Evolutionary conservation across 2,329 filamentous ascomycete genomes (phyloP), one percentile per base, ranked within the genome.

Genomic region (Corinectria fuckeliana): DNA sequence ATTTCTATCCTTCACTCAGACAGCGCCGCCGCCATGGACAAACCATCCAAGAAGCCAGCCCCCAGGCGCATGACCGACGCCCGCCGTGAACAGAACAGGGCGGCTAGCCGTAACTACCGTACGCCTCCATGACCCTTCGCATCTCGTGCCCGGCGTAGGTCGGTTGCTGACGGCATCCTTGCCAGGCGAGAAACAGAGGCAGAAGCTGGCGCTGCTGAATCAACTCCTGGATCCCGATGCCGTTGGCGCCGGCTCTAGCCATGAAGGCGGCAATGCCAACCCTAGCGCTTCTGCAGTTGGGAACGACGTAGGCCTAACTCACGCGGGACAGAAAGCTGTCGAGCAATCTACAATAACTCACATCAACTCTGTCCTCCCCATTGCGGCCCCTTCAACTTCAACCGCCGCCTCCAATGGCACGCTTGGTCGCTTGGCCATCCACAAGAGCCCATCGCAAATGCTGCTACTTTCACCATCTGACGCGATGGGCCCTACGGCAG

Each of bases 131-230:
- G 25, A 28, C 51, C 49, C 23, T 48, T 41, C 39, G 32, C 28
- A 52, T 50, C 58, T 65, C 71, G 56, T 18, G 34, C 13, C 44
- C n/a, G 10, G 69, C 57, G 41, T 47, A 48, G 13, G 20, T 30
- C 49, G 11, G 18, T 25, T 63, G 48, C 61, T 71, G 53, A 69
- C 62, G 41, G 55, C 49, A 60, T 45, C 50, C n/a, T 30, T 25
- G 9, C 16, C 36, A 80, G 78, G 78, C 36, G 76, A 79, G 62
- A 79, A 79, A 62, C 72, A 77, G 39, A 80, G 77, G 62, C 76
- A 80, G 64, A 80, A 77, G 62, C 69, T 80, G 32, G 77, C 75
- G 9, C 65, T 80, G 1, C 64, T 80, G 21, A 72, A 78, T 48
- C 72, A 77, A 34, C 66, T 80, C 18, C 65, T 80, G 6, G 73